Conservation (phyloP, 2,329 filamentous ascomycete genomes). For the Tolypocladium ophioglossoides region DNA sequence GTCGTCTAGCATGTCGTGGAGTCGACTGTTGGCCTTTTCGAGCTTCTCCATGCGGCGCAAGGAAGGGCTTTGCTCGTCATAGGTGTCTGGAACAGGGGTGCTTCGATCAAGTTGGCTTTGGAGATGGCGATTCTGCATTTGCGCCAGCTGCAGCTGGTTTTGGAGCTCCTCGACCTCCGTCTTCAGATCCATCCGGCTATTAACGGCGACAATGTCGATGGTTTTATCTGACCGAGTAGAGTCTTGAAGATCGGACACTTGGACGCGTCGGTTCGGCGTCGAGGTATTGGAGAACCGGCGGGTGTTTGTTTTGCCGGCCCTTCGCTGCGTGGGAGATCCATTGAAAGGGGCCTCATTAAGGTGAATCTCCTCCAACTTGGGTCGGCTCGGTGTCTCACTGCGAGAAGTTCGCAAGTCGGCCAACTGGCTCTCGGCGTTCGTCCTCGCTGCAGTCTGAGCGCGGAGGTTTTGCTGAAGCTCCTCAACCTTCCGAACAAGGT, state of each 20-base stretch:
- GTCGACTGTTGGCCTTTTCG: conserved; percentile 79
- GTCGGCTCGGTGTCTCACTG: conserved; percentile 60
- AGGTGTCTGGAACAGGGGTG: conserved; percentile 50
- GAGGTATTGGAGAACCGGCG: conserved; percentile 62
- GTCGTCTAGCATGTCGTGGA: conserved; percentile 92
- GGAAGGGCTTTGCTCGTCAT: conserved; percentile 73
- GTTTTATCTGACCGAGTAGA: conserved; percentile 79
- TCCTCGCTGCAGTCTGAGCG: conserved; percentile 69
- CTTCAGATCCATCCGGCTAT: conserved; percentile 83
- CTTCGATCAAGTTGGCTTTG: conserved; percentile 73
- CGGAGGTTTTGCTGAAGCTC: conserved; percentile 80
- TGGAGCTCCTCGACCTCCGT: conserved; percentile 86
- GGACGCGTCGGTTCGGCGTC: conserved; percentile 65
- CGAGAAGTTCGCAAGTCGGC: conserved; percentile 66
- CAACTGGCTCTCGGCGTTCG: conserved; percentile 74
- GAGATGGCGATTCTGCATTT: conserved; percentile 92
- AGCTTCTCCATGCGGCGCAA: conserved; percentile 77
- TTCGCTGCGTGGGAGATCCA: conserved; percentile 63
- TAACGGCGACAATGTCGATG: conserved; percentile 68
- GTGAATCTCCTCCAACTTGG: conserved; percentile 78
- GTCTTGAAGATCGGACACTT: conserved; percentile 53
- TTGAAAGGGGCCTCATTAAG: conserved; percentile 66
- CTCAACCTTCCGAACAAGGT: conserved; percentile 78
- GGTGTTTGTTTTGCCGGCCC: conserved; percentile 41
- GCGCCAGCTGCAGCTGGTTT: conserved; percentile 83